Percentiles rank a stretch among this genome's conserved stretches.
phyloP scores from a whole-genome alignment of 2,329 filamentous ascomycete genomes.

The Zopfia rhizophila region DNA sequence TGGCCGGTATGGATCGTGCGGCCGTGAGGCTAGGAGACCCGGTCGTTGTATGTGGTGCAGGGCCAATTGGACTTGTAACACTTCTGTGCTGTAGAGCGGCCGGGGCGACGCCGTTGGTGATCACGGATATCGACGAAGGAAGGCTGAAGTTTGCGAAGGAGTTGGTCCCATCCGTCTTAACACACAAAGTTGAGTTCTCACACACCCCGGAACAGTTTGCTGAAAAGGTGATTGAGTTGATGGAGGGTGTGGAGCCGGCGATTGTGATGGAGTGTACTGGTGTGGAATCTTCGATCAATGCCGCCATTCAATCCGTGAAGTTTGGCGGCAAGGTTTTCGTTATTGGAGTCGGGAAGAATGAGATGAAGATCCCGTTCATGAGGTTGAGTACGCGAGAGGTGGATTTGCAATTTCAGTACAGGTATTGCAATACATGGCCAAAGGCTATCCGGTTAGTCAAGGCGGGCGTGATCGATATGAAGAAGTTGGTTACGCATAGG shows the following conservation, averaged over 20 bases:
- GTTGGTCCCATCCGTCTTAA: constrained; percentile 80
- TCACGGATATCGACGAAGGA: constrained; percentile 93
- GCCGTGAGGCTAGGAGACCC: constrained; percentile 85
- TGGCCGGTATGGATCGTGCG: constrained; percentile 87
- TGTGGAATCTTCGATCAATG: constrained; percentile 86
- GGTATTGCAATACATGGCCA: constrained; percentile 96
- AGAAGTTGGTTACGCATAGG: constrained; percentile 86
- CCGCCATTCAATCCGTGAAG: constrained; percentile 89
- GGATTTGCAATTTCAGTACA: constrained; percentile 95
- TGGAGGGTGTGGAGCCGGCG: constrained; percentile 82
- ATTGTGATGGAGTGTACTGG: constrained; percentile 93
- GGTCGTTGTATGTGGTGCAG: constrained; percentile 89
- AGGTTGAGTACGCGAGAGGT: constrained; percentile 88
- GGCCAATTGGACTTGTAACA: constrained; percentile 91
- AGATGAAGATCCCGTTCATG: constrained; percentile 98
- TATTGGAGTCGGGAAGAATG: constrained; percentile 93
- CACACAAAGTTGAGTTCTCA: constrained; percentile 77
- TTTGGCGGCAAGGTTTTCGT: constrained; percentile 98
- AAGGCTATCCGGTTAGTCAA: constrained; percentile 88
- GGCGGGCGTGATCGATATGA: constrained; percentile 83
- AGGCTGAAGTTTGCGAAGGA: constrained; percentile 86
- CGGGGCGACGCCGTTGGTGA: constrained; percentile 88
- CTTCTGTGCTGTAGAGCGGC: constrained; percentile 85
- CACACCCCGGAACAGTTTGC: constrained; percentile 76
- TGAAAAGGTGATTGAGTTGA: constrained; percentile 72